A percentile compares a stretch with the other conserved stretches of the same genome.
These are phyloP conservation scores for Coniochaeta sp. DNA, from an alignment of 2,329 filamentous ascomycete species.

Conservation along the genomic window DNA sequence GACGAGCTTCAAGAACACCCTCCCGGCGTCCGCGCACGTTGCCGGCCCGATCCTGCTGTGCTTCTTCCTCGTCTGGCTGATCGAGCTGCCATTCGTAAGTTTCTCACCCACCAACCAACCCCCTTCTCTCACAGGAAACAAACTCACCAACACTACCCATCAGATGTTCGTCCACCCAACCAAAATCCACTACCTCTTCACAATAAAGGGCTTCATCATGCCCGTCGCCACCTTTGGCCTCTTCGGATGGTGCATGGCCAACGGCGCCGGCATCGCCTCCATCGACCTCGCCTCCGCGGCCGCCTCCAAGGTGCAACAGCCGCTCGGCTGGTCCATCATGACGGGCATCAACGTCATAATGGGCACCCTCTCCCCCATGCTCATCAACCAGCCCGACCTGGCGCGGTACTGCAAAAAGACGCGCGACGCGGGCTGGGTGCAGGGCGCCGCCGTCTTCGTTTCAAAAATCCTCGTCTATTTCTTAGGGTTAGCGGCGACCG, in stretches of 20 bases:
- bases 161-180: slow-evolving; percentile 21
- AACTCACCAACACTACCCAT: neutral
- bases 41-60: neutral
- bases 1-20: neutral
- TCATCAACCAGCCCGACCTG: slow-evolving; percentile 23
- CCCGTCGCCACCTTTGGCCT: slow-evolving; percentile 27
- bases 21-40: neutral
- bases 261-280: slow-evolving; percentile 17
- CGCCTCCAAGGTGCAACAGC: slow-evolving; percentile 16
- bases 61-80: slow-evolving; percentile 1
- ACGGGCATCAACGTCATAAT: slow-evolving; percentile 30
- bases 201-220: slow-evolving; percentile 18
- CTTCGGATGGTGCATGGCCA: slow-evolving; percentile 25
- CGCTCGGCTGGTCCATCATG: slow-evolving; percentile 29
- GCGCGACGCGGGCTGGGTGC: slow-evolving; percentile 21
- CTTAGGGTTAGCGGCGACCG: slow-evolving; percentile 22
- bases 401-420: slow-evolving; percentile 25
- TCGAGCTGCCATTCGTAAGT: neutral
- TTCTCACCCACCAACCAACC: neutral
- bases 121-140: neutral
- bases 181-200: slow-evolving; percentile 20
- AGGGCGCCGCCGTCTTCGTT: slow-evolving; percentile 19
- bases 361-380: slow-evolving; percentile 13
- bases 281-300: slow-evolving; percentile 18
- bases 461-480: slow-evolving; percentile 20